phyloP scores from a whole-genome alignment of 768 basidiomycete genomes.

The Mycena rebaudengoi region DNA sequence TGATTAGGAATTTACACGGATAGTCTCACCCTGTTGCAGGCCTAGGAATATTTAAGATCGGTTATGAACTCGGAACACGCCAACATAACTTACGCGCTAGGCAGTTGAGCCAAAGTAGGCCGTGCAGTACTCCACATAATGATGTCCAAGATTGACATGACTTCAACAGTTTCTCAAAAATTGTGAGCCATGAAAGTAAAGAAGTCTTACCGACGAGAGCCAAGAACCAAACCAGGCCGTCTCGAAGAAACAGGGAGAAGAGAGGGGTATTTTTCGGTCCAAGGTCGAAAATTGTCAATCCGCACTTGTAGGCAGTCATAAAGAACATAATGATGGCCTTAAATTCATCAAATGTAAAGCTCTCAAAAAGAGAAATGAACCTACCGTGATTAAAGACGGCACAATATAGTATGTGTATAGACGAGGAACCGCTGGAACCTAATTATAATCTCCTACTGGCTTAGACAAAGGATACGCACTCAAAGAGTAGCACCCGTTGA shows the following conservation, averaged over 20 bases:
- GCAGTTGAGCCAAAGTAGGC: constrained; percentile 12
- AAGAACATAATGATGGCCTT: constrained; percentile 11
- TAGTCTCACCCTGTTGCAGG: constrained; percentile 12
- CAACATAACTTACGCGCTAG: constrained; percentile 3
- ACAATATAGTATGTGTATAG: constrained; percentile 12
- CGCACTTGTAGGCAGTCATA: constrained; percentile 11
- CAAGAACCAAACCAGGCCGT: constrained; percentile 16
- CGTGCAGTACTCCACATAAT: constrained; percentile 8
- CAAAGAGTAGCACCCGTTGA: constrained; percentile 14
- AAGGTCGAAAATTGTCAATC: not conserved
- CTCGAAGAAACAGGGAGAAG: constrained; percentile 9
- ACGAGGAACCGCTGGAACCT: constrained; percentile 8
- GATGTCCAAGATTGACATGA: constrained; percentile 4
- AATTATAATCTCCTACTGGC: not conserved
- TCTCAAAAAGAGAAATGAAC: not conserved
- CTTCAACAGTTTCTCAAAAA: not conserved
- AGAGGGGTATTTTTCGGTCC: constrained; percentile 3
- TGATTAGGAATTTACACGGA: not conserved
- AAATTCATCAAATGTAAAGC: not conserved
- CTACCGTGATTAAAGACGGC: constrained; percentile 10
- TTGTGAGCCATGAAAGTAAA: not conserved
- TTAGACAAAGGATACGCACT: not conserved
- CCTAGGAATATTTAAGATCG: not conserved
- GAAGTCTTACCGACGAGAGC: not conserved
- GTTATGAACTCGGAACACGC: not conserved